phyloP scores from a whole-genome alignment of 768 basidiomycete genomes.

The Cytidiella melzeri region DNA sequence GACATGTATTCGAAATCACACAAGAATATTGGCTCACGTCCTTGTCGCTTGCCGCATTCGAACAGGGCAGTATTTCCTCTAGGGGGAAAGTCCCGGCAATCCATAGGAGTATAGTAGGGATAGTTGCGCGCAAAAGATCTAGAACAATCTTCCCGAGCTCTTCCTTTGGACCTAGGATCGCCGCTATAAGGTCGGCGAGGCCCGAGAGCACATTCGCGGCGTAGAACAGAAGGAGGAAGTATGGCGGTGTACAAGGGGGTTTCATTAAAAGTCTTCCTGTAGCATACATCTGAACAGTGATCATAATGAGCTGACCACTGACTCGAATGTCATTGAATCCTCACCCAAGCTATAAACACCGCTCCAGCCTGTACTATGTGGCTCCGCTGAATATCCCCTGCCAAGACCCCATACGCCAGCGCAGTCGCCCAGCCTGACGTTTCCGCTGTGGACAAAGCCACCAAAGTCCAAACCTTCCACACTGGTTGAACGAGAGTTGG shows the following conservation, averaged over 20 bases:
- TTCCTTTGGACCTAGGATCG: conserved; percentile 19
- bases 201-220: conserved; percentile 31
- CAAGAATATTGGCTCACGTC: conserved; percentile 34
- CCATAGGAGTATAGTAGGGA: conserved; percentile 37
- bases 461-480: conserved; percentile 30
- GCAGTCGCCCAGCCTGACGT: conserved; percentile 34
- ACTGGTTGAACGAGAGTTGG: conserved; percentile 19
- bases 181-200: conserved; percentile 31
- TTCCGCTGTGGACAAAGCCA: conserved; percentile 32
- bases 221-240: conserved; percentile 40
- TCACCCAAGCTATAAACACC: conserved; percentile 44
- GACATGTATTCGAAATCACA: not conserved
- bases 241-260: conserved; percentile 48
- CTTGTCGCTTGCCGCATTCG: conserved; percentile 41
- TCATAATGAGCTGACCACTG: not conserved
- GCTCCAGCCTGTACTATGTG: conserved; percentile 23
- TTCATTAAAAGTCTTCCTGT: conserved; percentile 32
- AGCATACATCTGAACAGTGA: conserved; percentile 36
- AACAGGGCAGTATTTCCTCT: conserved; percentile 35
- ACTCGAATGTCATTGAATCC: conserved; percentile 15
- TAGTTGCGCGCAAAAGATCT: conserved; percentile 25
- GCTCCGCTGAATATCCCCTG: not conserved
- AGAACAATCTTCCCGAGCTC: conserved; percentile 17
- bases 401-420: conserved; percentile 11
- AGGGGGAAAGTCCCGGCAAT: conserved; percentile 55